Base-by-base conservation (phyloP, 208 protist species). In the Leishmania tropica region DNA sequence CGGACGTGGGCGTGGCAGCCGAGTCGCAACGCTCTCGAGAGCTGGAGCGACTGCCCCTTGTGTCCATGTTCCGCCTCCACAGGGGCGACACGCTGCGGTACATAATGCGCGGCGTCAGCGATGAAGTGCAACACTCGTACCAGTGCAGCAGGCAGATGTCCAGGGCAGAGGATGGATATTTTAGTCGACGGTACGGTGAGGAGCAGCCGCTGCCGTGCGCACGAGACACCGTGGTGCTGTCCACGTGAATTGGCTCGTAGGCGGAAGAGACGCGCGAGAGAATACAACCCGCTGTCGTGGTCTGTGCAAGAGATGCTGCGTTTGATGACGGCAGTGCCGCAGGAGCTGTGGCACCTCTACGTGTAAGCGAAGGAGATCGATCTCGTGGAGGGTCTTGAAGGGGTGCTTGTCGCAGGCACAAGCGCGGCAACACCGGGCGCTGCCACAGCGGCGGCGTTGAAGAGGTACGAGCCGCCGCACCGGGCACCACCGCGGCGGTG, bases 241-340 rank as follows among this genome's bases (percentile, higher is more conserved):
- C 78, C 8, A 75, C 51, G 75, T 80, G 78, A 56, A 83, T 76
- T 7, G 83, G 83, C 75, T 83, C 78, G 83, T 86, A 86, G 72
- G 62, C 73, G 73, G 19, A 62, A 40, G n/a, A 54, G 48, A 42
- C 0, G 15, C 51, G 47, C 0, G 53, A n/a, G 13, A 28, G 5
- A 17, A 28, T 60, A 76, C 7, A n/a, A 42, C 31, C 21, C 51
- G 73, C 73, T 19, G 47, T n/a, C 53, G 53, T 40, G 73, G 13
- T 19, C 51, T 53, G 70, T 53, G 70, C 24, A 74, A n/a, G 10
- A 74, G 70, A 11, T 51, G 45, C 42, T 74, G 45, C 70, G 4
- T 74, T 28, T 35, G 42, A 74, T 54, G 70, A 74, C 28, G 7
- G 10, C 45, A 15, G 70, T 35, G 47, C 24, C 42, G 24, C 8